phyloP scores from a whole-genome alignment of 2,329 filamentous ascomycete species.

The Dactylellina cionopaga region DNA sequence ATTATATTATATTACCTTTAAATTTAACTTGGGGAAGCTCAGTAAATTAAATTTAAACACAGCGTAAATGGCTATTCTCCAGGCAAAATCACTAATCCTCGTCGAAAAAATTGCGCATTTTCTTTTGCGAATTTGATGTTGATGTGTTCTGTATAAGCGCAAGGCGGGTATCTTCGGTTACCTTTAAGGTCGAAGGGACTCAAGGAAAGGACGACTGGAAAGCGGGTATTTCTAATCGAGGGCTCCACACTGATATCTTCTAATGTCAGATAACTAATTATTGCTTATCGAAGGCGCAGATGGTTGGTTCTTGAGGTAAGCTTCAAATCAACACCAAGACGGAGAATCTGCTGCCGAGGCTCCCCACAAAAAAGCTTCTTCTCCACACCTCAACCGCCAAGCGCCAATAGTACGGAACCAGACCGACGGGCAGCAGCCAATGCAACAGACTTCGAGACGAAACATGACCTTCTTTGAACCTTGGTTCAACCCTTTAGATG shows the following conservation, averaged over 20 bases:
- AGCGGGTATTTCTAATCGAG: constrained; percentile 25
- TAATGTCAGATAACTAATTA: constrained; percentile 5
- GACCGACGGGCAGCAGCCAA: constrained; percentile 26
- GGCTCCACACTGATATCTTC: constrained; percentile 13
- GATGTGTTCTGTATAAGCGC: not conserved
- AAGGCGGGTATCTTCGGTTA: constrained; percentile 4
- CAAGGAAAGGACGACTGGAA: constrained; percentile 28
- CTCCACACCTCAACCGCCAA: constrained; percentile 39
- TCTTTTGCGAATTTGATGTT: not conserved
- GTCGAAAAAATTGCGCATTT: not conserved
- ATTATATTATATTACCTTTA: not conserved
- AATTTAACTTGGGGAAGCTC: too few species aligned
- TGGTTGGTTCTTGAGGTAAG: constrained; percentile 2
- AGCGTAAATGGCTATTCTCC: too few species aligned
- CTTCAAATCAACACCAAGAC: constrained; percentile 14
- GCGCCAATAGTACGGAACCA: constrained; percentile 32
- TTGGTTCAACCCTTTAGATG: constrained; percentile 4
- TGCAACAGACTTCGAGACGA: constrained; percentile 15
- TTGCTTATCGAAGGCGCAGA: constrained; percentile 29
- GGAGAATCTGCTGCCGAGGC: constrained; percentile 50
- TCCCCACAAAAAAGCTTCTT: constrained; percentile 52
- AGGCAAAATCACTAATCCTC: not conserved
- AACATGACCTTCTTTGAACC: constrained; percentile 17
- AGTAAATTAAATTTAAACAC: too few species aligned
- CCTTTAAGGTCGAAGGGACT: constrained; percentile 30